phyloP scores from a whole-genome alignment of 495 filamentous ascomycete genomes.

The Jackrogersella multiformis region DNA sequence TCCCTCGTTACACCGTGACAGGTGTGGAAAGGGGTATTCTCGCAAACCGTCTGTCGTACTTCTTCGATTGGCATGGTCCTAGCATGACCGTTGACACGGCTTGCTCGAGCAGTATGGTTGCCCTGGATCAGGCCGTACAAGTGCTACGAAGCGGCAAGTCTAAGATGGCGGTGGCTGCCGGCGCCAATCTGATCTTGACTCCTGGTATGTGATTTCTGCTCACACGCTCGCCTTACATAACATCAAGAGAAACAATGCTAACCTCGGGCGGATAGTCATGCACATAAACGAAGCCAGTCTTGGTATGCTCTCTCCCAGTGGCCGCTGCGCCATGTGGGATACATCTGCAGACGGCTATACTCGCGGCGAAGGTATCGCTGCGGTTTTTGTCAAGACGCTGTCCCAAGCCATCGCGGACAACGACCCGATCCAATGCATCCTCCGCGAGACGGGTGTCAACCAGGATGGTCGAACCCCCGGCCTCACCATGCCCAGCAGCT shows the following conservation, averaged over 20 bases:
- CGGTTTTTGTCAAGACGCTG: conserved; percentile 62
- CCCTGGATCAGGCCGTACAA: conserved; percentile 15
- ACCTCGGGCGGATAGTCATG: no score
- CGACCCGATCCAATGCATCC: conserved; percentile 63
- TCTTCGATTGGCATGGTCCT: background rate
- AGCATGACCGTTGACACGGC: conserved; percentile 55
- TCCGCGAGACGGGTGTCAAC: conserved; percentile 47
- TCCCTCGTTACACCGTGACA: background rate
- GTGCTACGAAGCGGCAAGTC: conserved; percentile 12
- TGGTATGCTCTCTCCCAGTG: conserved; percentile 45
- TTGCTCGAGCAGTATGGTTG: conserved; percentile 18
- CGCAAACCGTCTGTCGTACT: background rate
- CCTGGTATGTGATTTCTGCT: conserved; percentile 50
- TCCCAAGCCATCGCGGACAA: conserved; percentile 54
- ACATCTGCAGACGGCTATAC: conserved; percentile 65
- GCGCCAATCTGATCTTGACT: conserved; percentile 56
- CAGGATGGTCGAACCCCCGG: conserved; percentile 27
- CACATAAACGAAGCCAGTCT: conserved; percentile 9
- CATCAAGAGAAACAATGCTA: no score
- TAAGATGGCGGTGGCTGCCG: conserved; percentile 56
- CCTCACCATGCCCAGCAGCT: conserved; percentile 60
- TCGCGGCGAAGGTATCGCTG: conserved; percentile 64
- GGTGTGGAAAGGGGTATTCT: background rate
- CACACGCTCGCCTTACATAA: no score
- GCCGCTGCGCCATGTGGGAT: conserved; percentile 62